Evolutionary conservation across 139 green algal genomes (phyloP).

Genomic region (Volvox reticuliferus): DNA sequence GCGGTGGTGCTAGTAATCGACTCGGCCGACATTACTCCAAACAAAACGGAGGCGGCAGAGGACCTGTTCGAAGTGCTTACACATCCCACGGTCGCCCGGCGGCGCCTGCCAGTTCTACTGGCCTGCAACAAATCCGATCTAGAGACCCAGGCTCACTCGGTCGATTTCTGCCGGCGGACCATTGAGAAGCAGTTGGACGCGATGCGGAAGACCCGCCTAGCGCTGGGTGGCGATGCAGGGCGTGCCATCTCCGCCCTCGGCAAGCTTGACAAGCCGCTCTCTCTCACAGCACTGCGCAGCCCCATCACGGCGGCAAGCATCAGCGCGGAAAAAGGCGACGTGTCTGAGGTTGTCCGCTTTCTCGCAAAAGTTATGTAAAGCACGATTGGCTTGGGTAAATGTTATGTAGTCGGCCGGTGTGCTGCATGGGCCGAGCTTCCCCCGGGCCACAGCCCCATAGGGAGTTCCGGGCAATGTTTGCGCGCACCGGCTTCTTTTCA

Average conservation of each 20-base stretch:
- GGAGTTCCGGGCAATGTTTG: too few species aligned
- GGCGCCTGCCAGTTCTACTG: slow-evolving; percentile 86
- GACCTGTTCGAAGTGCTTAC: slow-evolving; percentile 70
- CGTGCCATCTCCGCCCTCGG: slow-evolving; percentile 1
- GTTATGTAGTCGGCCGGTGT: too few species aligned
- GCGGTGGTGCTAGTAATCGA: slow-evolving; percentile 91
- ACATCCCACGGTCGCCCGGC: slow-evolving; percentile 58
- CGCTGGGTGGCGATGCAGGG: slow-evolving; percentile 35
- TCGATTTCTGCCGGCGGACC: slow-evolving; percentile 90
- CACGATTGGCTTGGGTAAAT: too few species aligned
- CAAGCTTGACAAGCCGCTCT: slow-evolving; percentile 47
- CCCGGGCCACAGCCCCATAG: too few species aligned
- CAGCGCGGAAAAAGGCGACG: slow-evolving; percentile 50
- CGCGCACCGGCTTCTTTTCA: too few species aligned
- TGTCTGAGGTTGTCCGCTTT: slow-evolving; percentile 49
- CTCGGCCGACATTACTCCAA: slow-evolving; percentile 83
- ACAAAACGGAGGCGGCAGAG: slow-evolving; percentile 71
- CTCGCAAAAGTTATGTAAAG: slow-evolving; percentile 26
- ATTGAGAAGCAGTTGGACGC: slow-evolving; percentile 91
- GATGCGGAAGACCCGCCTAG: slow-evolving; percentile 79
- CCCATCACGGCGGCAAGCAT: slow-evolving; percentile 42
- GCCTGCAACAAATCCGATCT: slow-evolving; percentile 95
- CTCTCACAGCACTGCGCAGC: slow-evolving; percentile 45
- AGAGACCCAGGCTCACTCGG: slow-evolving; percentile 84
- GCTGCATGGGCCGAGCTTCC: too few species aligned